Conservation (phyloP, 2,329 filamentous ascomycete genomes). For the Pseudocercospora macadamiae region DNA sequence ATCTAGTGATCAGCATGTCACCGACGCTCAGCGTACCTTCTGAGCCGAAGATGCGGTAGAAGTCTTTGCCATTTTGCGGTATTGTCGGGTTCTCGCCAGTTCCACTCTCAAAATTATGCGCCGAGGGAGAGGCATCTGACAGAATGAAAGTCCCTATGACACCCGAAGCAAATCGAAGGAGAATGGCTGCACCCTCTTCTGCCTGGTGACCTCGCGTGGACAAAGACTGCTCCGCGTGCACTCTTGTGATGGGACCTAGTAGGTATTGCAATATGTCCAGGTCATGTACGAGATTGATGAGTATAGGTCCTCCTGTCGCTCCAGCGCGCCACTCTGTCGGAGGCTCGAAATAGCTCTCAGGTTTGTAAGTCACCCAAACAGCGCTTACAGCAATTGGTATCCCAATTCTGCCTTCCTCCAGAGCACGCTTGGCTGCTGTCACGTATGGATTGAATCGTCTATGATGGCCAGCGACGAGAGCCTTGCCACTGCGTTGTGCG, state of each 20-base stretch:
- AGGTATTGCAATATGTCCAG: conserved; percentile 62
- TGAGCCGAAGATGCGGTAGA: conserved; percentile 61
- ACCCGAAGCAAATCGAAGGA: conserved; percentile 57
- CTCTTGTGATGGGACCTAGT: conserved; percentile 55
- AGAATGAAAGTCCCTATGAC: conserved; percentile 61
- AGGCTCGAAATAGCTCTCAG: conserved; percentile 53
- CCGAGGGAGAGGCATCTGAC: conserved; percentile 55
- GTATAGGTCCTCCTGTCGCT: conserved; percentile 51
- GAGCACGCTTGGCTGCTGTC: conserved; percentile 50
- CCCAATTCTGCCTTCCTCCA: conserved; percentile 50
- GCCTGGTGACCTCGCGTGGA: conserved; percentile 53
- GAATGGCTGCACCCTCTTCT: conserved; percentile 61
- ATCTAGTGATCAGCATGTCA: conserved; percentile 56
- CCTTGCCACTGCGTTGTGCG: conserved; percentile 29
- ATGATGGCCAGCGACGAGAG: conserved; percentile 61
- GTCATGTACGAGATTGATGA: conserved; percentile 66
- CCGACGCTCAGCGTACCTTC: conserved; percentile 57
- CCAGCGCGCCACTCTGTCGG: conserved; percentile 54
- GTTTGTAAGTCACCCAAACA: conserved; percentile 59
- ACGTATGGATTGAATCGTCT: conserved; percentile 63
- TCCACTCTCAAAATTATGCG: conserved; percentile 60
- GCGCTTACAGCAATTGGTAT: conserved; percentile 57
- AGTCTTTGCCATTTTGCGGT: conserved; percentile 46
- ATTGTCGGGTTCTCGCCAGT: conserved; percentile 63
- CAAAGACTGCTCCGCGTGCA: conserved; percentile 54